These are phyloP conservation scores for Papiliotrema nemorosa DNA, from an alignment of 1,284 basidiomycete species.

Conservation along the genomic window DNA sequence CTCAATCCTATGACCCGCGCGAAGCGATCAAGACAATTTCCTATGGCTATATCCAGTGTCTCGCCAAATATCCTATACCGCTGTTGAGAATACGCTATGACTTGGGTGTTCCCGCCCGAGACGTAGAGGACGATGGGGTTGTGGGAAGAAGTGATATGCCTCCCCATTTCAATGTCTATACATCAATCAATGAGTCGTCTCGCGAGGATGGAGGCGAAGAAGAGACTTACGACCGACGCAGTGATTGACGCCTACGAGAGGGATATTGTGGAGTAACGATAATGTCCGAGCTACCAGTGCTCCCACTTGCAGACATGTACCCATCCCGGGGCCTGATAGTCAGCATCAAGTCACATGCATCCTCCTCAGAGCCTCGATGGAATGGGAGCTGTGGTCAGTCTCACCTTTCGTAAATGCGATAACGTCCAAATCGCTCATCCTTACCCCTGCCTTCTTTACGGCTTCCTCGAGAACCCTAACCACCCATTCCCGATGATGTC, in stretches of 20 bases:
- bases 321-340: constrained; percentile 88
- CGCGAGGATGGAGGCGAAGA: not conserved
- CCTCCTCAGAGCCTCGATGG: too few relatives aligned
- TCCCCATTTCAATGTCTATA: constrained; percentile 97
- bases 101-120: constrained; percentile 98
- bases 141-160: constrained; percentile 87
- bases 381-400: too few relatives aligned
- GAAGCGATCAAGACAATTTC: constrained; percentile 96
- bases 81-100: constrained; percentile 96
- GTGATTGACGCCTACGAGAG: constrained; percentile 95
- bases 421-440: constrained; percentile 78
- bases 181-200: not conserved
- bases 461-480: constrained; percentile 77
- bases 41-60: constrained; percentile 97
- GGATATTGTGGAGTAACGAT: constrained; percentile 81
- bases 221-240: constrained; percentile 90
- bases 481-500: constrained; percentile 93
- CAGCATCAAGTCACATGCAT: too few relatives aligned
- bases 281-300: constrained; percentile 93
- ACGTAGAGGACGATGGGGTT: constrained; percentile 98
- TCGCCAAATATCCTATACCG: constrained; percentile 98
- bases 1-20: constrained; percentile 92
- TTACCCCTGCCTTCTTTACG: constrained; percentile 65
- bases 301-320: constrained; percentile 91
- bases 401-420: constrained; percentile 96